These are phyloP conservation scores for Coemansia sp. DNA, from an alignment of 192 early-diverging fungal species.

Conservation along the genomic window DNA sequence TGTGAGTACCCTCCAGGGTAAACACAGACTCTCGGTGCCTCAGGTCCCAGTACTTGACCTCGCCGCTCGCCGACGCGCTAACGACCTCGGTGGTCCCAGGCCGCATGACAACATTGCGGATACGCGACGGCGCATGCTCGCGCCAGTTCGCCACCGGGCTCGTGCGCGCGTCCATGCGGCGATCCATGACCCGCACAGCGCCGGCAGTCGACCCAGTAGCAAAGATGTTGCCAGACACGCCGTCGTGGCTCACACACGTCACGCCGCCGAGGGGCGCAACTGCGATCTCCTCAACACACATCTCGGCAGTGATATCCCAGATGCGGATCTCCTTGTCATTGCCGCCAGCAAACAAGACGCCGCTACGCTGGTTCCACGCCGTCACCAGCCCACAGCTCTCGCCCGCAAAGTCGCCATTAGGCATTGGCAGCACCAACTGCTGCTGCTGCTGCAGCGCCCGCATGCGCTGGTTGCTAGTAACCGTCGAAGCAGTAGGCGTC, in stretches of 20 bases:
- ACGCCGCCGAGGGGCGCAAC: slow-evolving; percentile 45
- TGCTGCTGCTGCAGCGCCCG: slow-evolving; percentile 18
- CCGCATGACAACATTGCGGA: slow-evolving; percentile 44
- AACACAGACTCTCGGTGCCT: slow-evolving; percentile 24
- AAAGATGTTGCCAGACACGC: slow-evolving; percentile 42
- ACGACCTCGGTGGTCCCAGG: slow-evolving; percentile 43
- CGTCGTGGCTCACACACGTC: slow-evolving; percentile 46
- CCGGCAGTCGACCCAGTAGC: slow-evolving; percentile 47
- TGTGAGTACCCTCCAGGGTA: slow-evolving; percentile 36
- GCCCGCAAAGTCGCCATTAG: neutral
- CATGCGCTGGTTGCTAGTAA: slow-evolving; percentile 6
- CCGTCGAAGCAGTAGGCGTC: neutral
- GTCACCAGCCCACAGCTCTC: slow-evolving; percentile 34
- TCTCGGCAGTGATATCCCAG: slow-evolving; percentile 50
- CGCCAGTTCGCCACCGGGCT: slow-evolving; percentile 47
- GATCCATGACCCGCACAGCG: slow-evolving; percentile 53
- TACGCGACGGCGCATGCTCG: slow-evolving; percentile 31
- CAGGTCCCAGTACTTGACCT: slow-evolving; percentile 56
- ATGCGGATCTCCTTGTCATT: slow-evolving; percentile 47
- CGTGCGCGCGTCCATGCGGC: slow-evolving; percentile 34
- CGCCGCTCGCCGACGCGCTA: slow-evolving; percentile 41
- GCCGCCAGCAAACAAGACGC: slow-evolving; percentile 45
- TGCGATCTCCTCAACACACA: slow-evolving; percentile 51
- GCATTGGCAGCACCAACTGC: neutral
- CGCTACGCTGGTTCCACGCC: slow-evolving; percentile 53